Evolutionary conservation across 2,329 filamentous ascomycete species (phyloP).

Genomic region (Lachnellula hyalina): DNA sequence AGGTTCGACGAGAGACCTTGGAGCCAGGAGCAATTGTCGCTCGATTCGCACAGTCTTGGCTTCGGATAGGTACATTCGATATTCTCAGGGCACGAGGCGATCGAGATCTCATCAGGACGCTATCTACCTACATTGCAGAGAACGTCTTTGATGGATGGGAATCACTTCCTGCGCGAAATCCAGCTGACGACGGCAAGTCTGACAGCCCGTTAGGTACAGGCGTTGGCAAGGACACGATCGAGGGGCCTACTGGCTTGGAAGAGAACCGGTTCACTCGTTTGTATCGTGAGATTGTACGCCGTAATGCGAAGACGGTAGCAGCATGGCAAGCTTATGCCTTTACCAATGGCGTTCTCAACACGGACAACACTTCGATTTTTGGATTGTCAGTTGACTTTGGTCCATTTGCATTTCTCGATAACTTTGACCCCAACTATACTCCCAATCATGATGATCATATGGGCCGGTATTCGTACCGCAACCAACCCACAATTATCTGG

Average conservation of each 20-base stretch:
- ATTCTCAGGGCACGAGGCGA: conserved; percentile 80
- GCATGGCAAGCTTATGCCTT: conserved; percentile 99
- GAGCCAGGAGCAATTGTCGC: conserved; percentile 92
- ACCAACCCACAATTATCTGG: conserved; percentile 95
- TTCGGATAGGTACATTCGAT: conserved; percentile 94
- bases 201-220: conserved; percentile 38
- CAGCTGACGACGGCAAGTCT: conserved; percentile 45
- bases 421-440: conserved; percentile 90
- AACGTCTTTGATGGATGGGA: conserved; percentile 87
- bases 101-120: conserved; percentile 62
- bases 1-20: conserved; percentile 69
- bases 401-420: conserved; percentile 95
- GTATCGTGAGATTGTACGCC: conserved; percentile 79
- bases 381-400: conserved; percentile 92
- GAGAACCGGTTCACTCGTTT: conserved; percentile 85
- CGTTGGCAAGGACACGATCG: conserved; percentile 50
- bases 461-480: conserved; percentile 84
- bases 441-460: conserved; percentile 93
- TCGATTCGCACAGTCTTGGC: conserved; percentile 85
- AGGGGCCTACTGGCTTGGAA: conserved; percentile 62
- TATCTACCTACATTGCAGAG: conserved; percentile 81
- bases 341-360: conserved; percentile 97
- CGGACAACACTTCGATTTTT: conserved; percentile 89
- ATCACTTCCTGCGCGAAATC: conserved; percentile 58
- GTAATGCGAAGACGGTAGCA: conserved; percentile 84